phyloP scores from a whole-genome alignment of 345 rosid genomes.

The Reutealis trisperma region DNA sequence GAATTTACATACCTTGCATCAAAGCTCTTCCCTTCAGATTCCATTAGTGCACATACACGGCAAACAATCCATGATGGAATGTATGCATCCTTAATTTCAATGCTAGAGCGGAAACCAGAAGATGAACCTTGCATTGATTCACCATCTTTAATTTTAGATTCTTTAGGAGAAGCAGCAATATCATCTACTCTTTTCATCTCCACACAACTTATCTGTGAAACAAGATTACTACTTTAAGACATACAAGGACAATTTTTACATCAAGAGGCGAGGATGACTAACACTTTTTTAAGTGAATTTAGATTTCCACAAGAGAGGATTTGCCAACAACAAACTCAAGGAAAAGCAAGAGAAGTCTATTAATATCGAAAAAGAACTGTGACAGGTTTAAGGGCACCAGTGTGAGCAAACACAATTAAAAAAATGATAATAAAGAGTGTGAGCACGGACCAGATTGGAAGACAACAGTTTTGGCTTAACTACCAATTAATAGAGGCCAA shows the following conservation, averaged over 20 bases:
- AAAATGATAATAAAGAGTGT: not conserved
- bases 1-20: constrained; percentile 64
- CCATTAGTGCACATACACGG: constrained; percentile 57
- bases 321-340: not conserved
- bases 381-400: not conserved
- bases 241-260: not conserved
- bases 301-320: not conserved
- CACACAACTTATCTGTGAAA: constrained; percentile 70
- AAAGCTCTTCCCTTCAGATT: constrained; percentile 58
- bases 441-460: not conserved
- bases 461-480: not conserved
- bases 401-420: not conserved
- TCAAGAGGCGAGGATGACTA: not conserved
- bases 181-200: constrained; percentile 55
- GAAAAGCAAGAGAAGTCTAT: not conserved
- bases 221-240: constrained; percentile 19
- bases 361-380: too few species aligned
- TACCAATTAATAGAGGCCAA: not conserved
- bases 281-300: not conserved
- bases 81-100: constrained; percentile 68
- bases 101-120: constrained; percentile 41
- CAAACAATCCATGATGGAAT: constrained; percentile 87
- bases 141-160: constrained; percentile 20
- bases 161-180: constrained; percentile 30
- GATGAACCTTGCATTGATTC: constrained; percentile 28